Evolutionary conservation across 106 monocot genomes (phyloP), one percentile per base, ranked within the genome.

Genomic region (Hemerocallis citrina): DNA sequence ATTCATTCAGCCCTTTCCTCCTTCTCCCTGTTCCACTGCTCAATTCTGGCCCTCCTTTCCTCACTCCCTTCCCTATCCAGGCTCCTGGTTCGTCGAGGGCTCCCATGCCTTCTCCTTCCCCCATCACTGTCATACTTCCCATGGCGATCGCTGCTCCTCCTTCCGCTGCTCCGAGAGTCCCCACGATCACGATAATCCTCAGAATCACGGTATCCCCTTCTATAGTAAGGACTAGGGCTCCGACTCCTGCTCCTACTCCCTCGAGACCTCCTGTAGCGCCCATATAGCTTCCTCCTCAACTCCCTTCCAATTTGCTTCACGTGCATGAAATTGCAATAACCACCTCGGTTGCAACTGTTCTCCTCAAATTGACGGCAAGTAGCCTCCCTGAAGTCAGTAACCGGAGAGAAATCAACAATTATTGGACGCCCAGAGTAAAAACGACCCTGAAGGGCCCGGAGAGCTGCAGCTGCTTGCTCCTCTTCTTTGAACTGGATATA

Each of bases 321-420:
- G 66, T 86, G 81, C 86, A 86, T 86, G 66, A 81, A 86, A 61
- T 86, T 86, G 57, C 86, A 86, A 43, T 81, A 86, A 4, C 86
- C 86, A 32, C 86, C 86, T 23, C 86, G 74, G 29, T 86, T 86
- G 72, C 86, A 86, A 50, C 86, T 81, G 60, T 86, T 86, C 74
- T 86, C 86, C 65, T 81, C 86, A 63, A 72, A 86, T 29, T 81
- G 86, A 6, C 81, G 62, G 68, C 86, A 86, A 0, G 86, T 86
- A 41, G 86, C 86, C 62, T 86, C 86, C 55, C 81, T 66, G 29
- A 86, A 86, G 64, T 81, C 86, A 0, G 81, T 86, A 34, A 86
- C 86, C 1, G 86, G 81, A 0, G 81, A 86, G 50, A 86, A 86
- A 41, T 86, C 86, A 14, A 74, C 86, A 69, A 86, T 86, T 42